Evolutionary conservation across 345 rosid species (phyloP).

Genomic region (Angophora floribunda): DNA sequence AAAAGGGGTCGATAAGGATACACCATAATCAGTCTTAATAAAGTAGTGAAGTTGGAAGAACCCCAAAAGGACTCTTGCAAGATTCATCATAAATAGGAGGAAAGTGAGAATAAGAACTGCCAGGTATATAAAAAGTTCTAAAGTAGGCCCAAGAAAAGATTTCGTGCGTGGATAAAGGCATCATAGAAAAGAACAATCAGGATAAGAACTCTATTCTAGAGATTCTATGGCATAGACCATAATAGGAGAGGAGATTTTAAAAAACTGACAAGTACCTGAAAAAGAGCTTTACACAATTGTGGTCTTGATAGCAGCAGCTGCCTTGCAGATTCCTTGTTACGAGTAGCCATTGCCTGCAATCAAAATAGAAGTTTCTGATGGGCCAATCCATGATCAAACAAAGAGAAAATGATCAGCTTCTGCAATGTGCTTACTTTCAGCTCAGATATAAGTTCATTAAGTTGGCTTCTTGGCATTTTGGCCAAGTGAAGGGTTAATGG

Average conservation of each 20-base stretch:
- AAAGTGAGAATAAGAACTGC: neutral
- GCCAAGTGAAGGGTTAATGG: constrained; percentile 91
- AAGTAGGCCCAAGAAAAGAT: neutral
- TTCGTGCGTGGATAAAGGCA: neutral
- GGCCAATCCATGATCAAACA: neutral
- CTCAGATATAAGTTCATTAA: constrained; percentile 65
- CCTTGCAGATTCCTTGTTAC: constrained; percentile 60
- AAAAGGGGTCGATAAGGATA: neutral
- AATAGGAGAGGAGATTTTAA: neutral
- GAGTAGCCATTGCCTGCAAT: constrained; percentile 63
- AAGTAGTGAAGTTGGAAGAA: neutral
- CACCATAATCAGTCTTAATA: neutral
- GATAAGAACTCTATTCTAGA: neutral
- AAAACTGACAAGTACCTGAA: constrained; percentile 46
- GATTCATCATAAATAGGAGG: neutral
- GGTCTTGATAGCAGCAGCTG: constrained; percentile 73
- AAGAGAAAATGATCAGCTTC: neutral
- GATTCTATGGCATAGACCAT: neutral
- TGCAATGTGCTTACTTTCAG: constrained; percentile 45
- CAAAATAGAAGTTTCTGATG: constrained; percentile 1
- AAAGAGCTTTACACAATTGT: constrained; percentile 74
- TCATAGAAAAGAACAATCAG: neutral
- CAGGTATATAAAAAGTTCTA: neutral
- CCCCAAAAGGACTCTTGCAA: neutral
- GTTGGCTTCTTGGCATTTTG: constrained; percentile 80